A percentile compares a stretch with the other conserved stretches of the same genome.
phyloP scores from a whole-genome alignment of 371 early-diverging fungal species.

The Apophysomyces elegans region DNA sequence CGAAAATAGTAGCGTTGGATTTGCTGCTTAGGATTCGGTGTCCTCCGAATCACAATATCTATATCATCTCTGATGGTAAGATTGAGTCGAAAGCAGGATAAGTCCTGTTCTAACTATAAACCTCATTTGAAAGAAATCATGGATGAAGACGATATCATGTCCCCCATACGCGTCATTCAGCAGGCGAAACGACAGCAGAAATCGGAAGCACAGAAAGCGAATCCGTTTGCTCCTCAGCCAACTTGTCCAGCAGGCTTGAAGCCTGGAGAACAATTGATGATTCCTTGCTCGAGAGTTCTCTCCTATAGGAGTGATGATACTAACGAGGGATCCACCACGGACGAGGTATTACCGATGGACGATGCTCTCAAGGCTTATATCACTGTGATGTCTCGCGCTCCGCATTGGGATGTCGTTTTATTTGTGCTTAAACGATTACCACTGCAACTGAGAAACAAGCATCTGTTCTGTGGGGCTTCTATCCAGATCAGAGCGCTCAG shows the following conservation, averaged over 20 bases:
- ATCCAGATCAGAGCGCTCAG: slow-evolving; percentile 59
- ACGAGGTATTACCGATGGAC: slow-evolving; percentile 26
- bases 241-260: neutral
- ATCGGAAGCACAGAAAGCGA: slow-evolving; percentile 14
- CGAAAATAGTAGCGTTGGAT: slow-evolving; percentile 60
- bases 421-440: slow-evolving; percentile 68
- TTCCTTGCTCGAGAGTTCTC: slow-evolving; percentile 37
- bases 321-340: slow-evolving; percentile 26
- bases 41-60: slow-evolving; percentile 62
- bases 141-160: slow-evolving; percentile 26
- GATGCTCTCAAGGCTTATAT: slow-evolving; percentile 58
- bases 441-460: slow-evolving; percentile 73
- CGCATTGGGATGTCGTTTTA: slow-evolving; percentile 67
- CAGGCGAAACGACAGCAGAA: slow-evolving; percentile 15
- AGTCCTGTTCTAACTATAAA: neutral
- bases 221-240: slow-evolving; percentile 20
- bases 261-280: neutral
- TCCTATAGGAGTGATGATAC: slow-evolving; percentile 41
- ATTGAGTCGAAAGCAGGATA: neutral
- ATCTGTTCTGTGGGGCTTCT: slow-evolving; percentile 67
- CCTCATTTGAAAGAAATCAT: neutral
- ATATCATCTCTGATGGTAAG: slow-evolving; percentile 45
- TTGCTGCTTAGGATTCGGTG: slow-evolving; percentile 60
- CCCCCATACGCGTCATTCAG: slow-evolving; percentile 16
- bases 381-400: slow-evolving; percentile 62